Percentiles rank a stretch among this genome's conserved stretches.
Conservation (phyloP, 2,329 filamentous ascomycete species). For the Aspergillus caelatus region DNA sequence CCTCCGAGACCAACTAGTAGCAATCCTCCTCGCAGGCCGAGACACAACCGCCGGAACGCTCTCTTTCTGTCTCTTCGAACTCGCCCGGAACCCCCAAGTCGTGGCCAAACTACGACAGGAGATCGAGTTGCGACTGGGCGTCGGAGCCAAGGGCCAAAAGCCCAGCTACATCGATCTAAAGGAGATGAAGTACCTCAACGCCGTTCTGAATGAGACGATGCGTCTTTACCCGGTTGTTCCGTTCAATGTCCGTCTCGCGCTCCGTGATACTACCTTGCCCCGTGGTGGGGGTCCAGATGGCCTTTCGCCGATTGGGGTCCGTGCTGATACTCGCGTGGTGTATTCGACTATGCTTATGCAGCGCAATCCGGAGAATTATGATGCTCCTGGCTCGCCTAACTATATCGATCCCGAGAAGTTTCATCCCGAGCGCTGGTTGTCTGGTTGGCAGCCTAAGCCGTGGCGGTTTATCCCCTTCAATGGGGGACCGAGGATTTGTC, state of each 20-base stretch:
- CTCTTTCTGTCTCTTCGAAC: slow-evolving; percentile 80
- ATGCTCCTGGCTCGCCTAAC: slow-evolving; percentile 37
- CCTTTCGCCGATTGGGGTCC: slow-evolving; percentile 47
- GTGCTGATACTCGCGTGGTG: slow-evolving; percentile 50
- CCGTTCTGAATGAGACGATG: slow-evolving; percentile 75
- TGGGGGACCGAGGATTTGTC: slow-evolving; percentile 57
- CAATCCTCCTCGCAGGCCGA: slow-evolving; percentile 75
- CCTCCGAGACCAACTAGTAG: slow-evolving; percentile 81
- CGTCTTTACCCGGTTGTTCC: slow-evolving; percentile 78
- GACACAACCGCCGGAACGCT: slow-evolving; percentile 86
- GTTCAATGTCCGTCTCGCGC: slow-evolving; percentile 74
- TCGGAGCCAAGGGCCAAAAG: slow-evolving; percentile 51
- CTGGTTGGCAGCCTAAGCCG: slow-evolving; percentile 54
- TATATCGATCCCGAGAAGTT: slow-evolving; percentile 48
- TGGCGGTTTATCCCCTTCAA: slow-evolving; percentile 61
- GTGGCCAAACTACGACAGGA: slow-evolving; percentile 72
- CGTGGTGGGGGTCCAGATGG: slow-evolving; percentile 59
- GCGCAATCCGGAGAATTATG: slow-evolving; percentile 53
- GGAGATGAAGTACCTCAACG: slow-evolving; percentile 77
- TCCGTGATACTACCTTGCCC: slow-evolving; percentile 75
- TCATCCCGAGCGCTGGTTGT: slow-evolving; percentile 55
- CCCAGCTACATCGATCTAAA: slow-evolving; percentile 79
- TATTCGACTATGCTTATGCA: slow-evolving; percentile 59
- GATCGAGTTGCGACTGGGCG: slow-evolving; percentile 69
- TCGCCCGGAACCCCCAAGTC: slow-evolving; percentile 69